A percentile compares a stretch with the other conserved stretches of the same genome.
These are phyloP conservation scores for Daldinia decipiens DNA, from an alignment of 495 filamentous ascomycete genomes.

Conservation along the genomic window DNA sequence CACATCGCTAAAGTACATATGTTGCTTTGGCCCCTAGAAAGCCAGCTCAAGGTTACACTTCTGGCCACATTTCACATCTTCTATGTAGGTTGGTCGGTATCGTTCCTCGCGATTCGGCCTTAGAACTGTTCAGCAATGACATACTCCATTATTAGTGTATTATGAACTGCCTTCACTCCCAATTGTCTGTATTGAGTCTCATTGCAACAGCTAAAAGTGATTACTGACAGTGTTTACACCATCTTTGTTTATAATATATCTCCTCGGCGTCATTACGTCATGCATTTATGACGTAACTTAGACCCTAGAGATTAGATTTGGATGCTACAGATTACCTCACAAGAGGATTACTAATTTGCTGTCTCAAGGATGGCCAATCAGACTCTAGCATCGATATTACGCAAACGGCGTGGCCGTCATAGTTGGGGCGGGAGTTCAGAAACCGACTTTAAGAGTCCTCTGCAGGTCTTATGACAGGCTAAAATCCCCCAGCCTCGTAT, in stretches of 20 bases:
- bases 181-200: not conserved
- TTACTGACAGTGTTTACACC: not conserved
- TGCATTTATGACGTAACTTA: constrained; percentile 34
- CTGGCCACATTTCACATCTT: constrained; percentile 10
- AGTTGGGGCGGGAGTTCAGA: not conserved
- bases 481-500: not conserved
- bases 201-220: not conserved
- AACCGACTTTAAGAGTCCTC: not conserved
- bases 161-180: not conserved
- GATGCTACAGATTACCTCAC: constrained; percentile 9
- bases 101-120: constrained; percentile 9
- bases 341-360: constrained; percentile 20
- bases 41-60: constrained; percentile 1
- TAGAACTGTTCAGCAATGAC: not conserved
- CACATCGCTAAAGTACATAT: constrained; percentile 22
- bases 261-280: too few species aligned
- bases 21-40: constrained; percentile 12
- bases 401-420: not conserved
- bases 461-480: not conserved
- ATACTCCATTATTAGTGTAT: not conserved
- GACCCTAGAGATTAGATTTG: constrained; percentile 9
- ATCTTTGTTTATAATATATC: not conserved
- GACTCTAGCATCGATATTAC: constrained; percentile 8
- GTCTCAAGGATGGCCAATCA: constrained; percentile 11
- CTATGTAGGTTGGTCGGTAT: not conserved